Conservation (phyloP, 2,329 filamentous ascomycete genomes). For the Colletotrichum falcatum region DNA sequence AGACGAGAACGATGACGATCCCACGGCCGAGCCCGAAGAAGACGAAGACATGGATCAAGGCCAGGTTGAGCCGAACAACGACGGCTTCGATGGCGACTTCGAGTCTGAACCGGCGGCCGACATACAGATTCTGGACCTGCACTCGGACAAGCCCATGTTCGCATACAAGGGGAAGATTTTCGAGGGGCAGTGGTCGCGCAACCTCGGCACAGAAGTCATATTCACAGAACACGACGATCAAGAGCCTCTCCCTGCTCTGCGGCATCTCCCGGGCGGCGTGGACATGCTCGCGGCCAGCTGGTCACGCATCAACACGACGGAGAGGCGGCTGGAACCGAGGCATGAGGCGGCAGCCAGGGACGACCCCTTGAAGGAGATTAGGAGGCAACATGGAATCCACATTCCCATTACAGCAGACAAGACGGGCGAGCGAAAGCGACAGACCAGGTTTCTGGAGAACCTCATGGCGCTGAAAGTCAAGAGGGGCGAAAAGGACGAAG, state of each 20-base stretch:
- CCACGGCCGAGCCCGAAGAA: constrained; percentile 41
- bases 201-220: constrained; percentile 86
- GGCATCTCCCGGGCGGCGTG: constrained; percentile 68
- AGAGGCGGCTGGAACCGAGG: constrained; percentile 68
- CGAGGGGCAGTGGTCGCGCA: constrained; percentile 83
- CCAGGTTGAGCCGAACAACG: constrained; percentile 36
- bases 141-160: constrained; percentile 80
- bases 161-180: constrained; percentile 84
- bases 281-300: constrained; percentile 80
- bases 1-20: constrained; percentile 45
- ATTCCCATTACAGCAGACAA: constrained; percentile 61
- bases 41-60: constrained; percentile 45
- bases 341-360: constrained; percentile 48
- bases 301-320: constrained; percentile 76
- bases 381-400: constrained; percentile 56
- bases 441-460: constrained; percentile 72
- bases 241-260: constrained; percentile 58
- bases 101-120: constrained; percentile 48
- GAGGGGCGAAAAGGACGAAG: constrained; percentile 73
- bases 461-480: constrained; percentile 73
- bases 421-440: constrained; percentile 60
- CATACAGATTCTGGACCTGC: constrained; percentile 87
- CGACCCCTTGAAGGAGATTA: constrained; percentile 54
- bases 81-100: constrained; percentile 42
- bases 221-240: constrained; percentile 66